phyloP scores from a whole-genome alignment of 164 flowering plant species.

The Taxillus chinensis region DNA sequence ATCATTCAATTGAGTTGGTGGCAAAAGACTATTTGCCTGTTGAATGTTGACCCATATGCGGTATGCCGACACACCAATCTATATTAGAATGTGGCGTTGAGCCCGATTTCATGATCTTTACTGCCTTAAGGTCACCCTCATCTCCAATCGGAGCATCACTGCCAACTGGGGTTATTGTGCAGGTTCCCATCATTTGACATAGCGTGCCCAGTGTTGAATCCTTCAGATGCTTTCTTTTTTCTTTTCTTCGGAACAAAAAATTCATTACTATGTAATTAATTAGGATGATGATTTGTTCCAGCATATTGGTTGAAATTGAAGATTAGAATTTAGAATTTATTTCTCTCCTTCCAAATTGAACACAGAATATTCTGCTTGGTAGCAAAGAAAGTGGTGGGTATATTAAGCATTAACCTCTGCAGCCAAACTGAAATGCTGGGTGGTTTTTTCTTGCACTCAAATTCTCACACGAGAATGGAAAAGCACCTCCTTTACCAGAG shows the following conservation, averaged over 20 bases:
- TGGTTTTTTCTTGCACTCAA: too few relatives aligned
- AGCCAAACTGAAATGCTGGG: too few relatives aligned
- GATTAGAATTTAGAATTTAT: background rate
- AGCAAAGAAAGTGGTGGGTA: too few relatives aligned
- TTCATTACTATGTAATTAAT: background rate
- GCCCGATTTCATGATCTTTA: conserved; percentile 9
- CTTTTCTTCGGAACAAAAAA: background rate
- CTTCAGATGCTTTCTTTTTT: conserved; percentile 8
- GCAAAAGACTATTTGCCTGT: conserved; percentile 11
- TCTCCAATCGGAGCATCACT: conserved; percentile 8
- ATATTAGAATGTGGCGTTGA: conserved; percentile 3
- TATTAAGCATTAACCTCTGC: too few relatives aligned
- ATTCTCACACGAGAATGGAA: too few relatives aligned
- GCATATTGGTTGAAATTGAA: background rate
- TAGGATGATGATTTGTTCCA: background rate
- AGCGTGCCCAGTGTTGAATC: background rate
- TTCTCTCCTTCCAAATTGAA: background rate
- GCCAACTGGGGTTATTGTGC: conserved; percentile 4
- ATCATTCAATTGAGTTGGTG: conserved; percentile 2
- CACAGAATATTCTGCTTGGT: too few relatives aligned
- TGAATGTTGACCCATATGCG: conserved; percentile 20
- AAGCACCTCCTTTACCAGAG: too few relatives aligned
- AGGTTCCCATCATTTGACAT: background rate
- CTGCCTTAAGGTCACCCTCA: background rate
- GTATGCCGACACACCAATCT: conserved; percentile 7